Evolutionary conservation across 805 yeast species (phyloP), one percentile per base, ranked within the genome.

Genomic region (Yamadazyma sp.): DNA sequence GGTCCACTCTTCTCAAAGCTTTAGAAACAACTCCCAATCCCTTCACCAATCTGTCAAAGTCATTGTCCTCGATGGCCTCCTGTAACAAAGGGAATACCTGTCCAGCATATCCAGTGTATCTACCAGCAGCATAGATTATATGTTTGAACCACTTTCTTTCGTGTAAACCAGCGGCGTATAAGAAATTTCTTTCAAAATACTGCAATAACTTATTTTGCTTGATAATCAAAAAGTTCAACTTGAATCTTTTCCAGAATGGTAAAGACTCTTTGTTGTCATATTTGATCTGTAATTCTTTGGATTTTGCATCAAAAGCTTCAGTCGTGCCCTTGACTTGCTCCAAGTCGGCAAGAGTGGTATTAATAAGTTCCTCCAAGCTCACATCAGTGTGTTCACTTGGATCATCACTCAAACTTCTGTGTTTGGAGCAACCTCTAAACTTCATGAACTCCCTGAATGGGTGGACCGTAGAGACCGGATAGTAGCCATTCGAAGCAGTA

Each of bases 91-190:
- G 86, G 30, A 81, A 60, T 1, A 78, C 64, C 35, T 69, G 76
- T 1, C 77, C 78, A 1, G 63, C 60, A 35, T 62, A 64, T 0
- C 84, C 85, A 10, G 73, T 64, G 20, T 47, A 60, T 42, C 74
- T 62, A 33, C 78, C 73, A 6, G 86, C 80, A 3, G 84, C 84
- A 55, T 69, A 79, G 0, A 82, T 61, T 18, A 79, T 63, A 57
- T 82, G 87, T 52, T 71, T 80, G 65, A 79, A 75, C 82, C 84
- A 80, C 5, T 57, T 56, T 46, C 87, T 64, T 22, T 66, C 66
- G 20, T 60, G 49, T 21, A 80, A 59, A 0, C 84, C 79, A 10
- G 64, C 49, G 7, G 59, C 56, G 39, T 70, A 55, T 19, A 80
- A 52, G 48, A 80, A 80, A 49, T 75, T 53, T 40, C 79, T 62